Evolutionary conservation across 495 filamentous ascomycete species (phyloP), one percentile per base, ranked within the genome.

Genomic region (Cercophora scortea): DNA sequence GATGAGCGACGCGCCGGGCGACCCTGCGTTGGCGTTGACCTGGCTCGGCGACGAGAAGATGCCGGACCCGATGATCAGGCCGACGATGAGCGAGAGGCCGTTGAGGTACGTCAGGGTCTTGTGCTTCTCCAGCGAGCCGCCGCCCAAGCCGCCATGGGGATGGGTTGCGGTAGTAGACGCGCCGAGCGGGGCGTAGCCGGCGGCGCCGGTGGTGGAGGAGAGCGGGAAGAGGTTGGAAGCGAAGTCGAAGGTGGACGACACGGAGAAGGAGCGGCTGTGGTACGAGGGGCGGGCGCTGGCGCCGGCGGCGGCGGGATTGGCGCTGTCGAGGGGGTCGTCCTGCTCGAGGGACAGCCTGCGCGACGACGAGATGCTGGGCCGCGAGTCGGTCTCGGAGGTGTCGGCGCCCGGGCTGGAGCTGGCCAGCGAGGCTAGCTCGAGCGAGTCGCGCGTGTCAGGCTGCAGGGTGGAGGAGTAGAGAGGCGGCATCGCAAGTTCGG

Each of bases 41-140:
- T 96, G 90, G 55, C 87, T 89, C 0, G 93, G 93, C 32, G 89
- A 91, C 9, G 89, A 92, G 71, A 98, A 98, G 61, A 98, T 96
- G 2, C 93, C 93, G 15, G 88, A 91, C n/a, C 93, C 93, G 59
- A 98, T 97, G 65, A 96, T 93, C 45, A 98, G 62, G 6, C 94
- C 92, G 9, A 97, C 80, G 15, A 97, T 85, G 15, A 98, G 73
- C 15, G 89, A 92, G 35, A 98, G 67, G 0, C 94, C 92, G 69
- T 97, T 98, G 33, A 96, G 63, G 58, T 92, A 97, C 13, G 94
- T 96, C 61, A 98, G 66, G 1, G 89, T 92, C 74, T 98, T 98
- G 70, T 95, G 87, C 63, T 89, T 90, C 73, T 98, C 93, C 55
- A 98, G 69, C 8, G 84, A 87, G n/a, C 69, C 73, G 1, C 68